phyloP scores from a whole-genome alignment of 108 stramenopile species.

The Pseudonitzschia pungens region DNA sequence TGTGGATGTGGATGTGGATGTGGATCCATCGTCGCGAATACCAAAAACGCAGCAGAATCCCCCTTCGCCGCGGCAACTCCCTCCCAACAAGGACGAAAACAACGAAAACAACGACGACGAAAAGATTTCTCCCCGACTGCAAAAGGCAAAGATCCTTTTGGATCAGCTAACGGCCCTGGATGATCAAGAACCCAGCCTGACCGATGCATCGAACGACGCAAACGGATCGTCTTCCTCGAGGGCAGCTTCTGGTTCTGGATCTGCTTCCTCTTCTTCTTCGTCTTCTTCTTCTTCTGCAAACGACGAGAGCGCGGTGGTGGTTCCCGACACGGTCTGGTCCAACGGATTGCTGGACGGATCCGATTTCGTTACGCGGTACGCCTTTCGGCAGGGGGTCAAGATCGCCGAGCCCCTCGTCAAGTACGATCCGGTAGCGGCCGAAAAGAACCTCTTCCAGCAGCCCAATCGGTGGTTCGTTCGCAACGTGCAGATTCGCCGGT shows the following conservation, averaged over 20 bases:
- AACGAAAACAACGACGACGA: not conserved
- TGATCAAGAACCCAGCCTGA: slow-evolving; percentile 8
- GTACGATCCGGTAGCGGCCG: slow-evolving; percentile 87
- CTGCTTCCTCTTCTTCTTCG: too few species aligned
- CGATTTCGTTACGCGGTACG: slow-evolving; percentile 50
- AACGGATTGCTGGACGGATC: slow-evolving; percentile 54
- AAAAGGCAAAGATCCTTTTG: slow-evolving; percentile 34
- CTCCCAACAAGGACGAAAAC: not conserved
- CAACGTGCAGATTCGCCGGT: slow-evolving; percentile 89
- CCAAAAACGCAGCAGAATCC: not conserved
- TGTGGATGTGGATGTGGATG: too few species aligned
- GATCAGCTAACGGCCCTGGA: slow-evolving; percentile 24
- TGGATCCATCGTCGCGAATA: not conserved
- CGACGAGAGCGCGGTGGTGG: slow-evolving; percentile 6
- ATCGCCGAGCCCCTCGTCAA: slow-evolving; percentile 89
- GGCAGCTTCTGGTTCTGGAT: too few species aligned
- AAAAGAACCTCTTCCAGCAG: slow-evolving; percentile 77
- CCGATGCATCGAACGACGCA: not conserved
- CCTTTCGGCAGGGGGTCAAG: slow-evolving; percentile 52
- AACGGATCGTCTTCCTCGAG: too few species aligned
- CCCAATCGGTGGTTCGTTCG: slow-evolving; percentile 91
- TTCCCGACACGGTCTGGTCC: slow-evolving; percentile 47
- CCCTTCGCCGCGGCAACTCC: not conserved
- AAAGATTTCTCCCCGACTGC: slow-evolving; percentile 19
- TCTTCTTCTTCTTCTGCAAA: too few species aligned